Evolutionary conservation across 2,329 filamentous ascomycete genomes (phyloP), one percentile per base, ranked within the genome.

Genomic region (Trichoderma citrinoviride): DNA sequence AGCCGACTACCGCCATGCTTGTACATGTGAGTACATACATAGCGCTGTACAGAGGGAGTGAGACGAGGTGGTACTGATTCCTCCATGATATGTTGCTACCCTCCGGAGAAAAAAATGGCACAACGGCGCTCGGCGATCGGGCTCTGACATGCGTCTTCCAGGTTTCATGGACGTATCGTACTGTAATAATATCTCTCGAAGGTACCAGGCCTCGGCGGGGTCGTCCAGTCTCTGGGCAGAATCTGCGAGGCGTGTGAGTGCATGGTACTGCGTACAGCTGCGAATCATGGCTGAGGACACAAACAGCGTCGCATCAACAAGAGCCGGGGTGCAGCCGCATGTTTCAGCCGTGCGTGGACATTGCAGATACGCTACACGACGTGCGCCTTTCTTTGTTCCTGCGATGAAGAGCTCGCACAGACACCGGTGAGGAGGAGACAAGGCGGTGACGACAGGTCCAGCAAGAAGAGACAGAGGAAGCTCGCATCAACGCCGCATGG

Each of bases 141-240:
- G 27, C 44, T 52, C 60, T 62, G 60, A 49, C 50, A 58, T 54
- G 61, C 64, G 43, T 61, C 50, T 46, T 46, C 56, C 65, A 62
- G 58, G 63, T 67, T 67, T 65, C 65, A 67, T 65, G 14, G 25
- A 33, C 50, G 65, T 65, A 64, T 66, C 62, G 62, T n/a, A n/a
- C n/a, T n/a, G n/a, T n/a, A n/a, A n/a, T n/a, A n/a, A n/a, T n/a
- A 66, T 43, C 29, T 46, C 14, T 33, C 19, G 56, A 49, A 43
- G 56, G 60, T 61, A 56, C 64, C 56, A 44, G 56, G 25, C 47
- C 37, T 8, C 7, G 21, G 58, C 40, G 58, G 64, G 50, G 64
- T 63, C 53, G 33, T 43, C 56, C 40, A 23, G 50, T 52, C 46
- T 60, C 33, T 46, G 55, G 23, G 43, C 29, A 49, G 23, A 56